phyloP scores from a whole-genome alignment of 495 filamentous ascomycete species.

The Cryomyces antarcticus region DNA sequence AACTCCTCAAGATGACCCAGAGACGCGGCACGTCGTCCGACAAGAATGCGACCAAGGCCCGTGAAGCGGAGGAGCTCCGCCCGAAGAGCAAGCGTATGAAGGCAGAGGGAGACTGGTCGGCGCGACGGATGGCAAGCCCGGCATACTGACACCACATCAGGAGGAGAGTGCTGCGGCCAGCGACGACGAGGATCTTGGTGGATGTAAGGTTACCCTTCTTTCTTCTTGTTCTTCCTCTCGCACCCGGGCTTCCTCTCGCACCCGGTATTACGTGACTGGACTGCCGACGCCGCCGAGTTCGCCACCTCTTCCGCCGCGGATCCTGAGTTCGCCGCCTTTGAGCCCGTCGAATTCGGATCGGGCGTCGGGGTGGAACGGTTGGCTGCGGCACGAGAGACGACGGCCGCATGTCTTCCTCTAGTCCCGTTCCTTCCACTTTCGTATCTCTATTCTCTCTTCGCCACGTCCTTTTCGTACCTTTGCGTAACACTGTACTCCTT shows the following conservation, averaged over 20 bases:
- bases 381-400: too few species aligned
- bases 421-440: slow-evolving; percentile 3
- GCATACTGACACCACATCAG: slow-evolving; percentile 33
- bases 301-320: too few species aligned
- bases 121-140: slow-evolving; percentile 21
- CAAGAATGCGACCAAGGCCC: slow-evolving; percentile 34
- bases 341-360: too few species aligned
- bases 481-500: slow-evolving; percentile 2
- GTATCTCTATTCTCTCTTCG: slow-evolving; percentile 1
- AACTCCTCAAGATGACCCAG: slow-evolving; percentile 50
- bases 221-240: slow-evolving; percentile 2
- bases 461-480: slow-evolving; percentile 8
- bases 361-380: too few species aligned
- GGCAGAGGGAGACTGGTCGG: slow-evolving; percentile 32
- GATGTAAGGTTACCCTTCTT: slow-evolving; percentile 45
- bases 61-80: slow-evolving; percentile 40
- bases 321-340: too few species aligned
- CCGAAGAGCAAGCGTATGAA: slow-evolving; percentile 28
- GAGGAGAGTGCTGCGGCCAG: slow-evolving; percentile 32
- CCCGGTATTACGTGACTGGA: too few species aligned
- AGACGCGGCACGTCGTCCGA: slow-evolving; percentile 30
- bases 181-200: slow-evolving; percentile 78
- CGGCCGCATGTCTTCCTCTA: too few species aligned
- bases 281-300: too few species aligned
- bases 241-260: too few species aligned